Conservation (phyloP, 2,329 filamentous ascomycete species). For the Aspergillus neotritici region DNA sequence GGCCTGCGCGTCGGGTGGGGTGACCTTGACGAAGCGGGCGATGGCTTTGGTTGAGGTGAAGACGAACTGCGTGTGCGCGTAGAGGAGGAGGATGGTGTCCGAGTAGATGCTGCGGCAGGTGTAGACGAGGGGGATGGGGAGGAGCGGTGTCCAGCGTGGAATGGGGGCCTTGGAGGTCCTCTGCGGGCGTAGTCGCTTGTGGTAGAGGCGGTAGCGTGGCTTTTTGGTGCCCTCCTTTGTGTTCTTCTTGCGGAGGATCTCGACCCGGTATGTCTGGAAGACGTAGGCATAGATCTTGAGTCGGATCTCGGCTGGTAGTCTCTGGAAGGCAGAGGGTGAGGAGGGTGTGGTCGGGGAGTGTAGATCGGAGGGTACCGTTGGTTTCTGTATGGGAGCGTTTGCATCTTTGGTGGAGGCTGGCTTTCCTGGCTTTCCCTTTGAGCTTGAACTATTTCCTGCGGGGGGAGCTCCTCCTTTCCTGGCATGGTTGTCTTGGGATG, state of each 20-base stretch:
- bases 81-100: conserved; percentile 63
- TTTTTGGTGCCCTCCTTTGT: conserved; percentile 57
- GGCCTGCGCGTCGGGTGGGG: conserved; percentile 53
- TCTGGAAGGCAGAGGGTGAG: conserved; percentile 56
- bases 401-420: too few relatives aligned
- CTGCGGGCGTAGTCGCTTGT: conserved; percentile 18
- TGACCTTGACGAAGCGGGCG: conserved; percentile 27
- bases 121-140: conserved; percentile 51
- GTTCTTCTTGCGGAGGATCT: conserved; percentile 28
- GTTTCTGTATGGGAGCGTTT: too few relatives aligned
- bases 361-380: too few relatives aligned
- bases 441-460: too few relatives aligned
- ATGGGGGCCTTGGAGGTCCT: too few relatives aligned
- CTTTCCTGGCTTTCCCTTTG: too few relatives aligned
- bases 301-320: conserved; percentile 64
- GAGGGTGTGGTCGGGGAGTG: too few relatives aligned
- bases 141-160: too few relatives aligned
- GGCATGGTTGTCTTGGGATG: too few relatives aligned
- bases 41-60: conserved; percentile 14
- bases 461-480: background rate
- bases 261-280: conserved; percentile 40
- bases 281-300: conserved; percentile 62
- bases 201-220: conserved; percentile 56
- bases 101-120: conserved; percentile 56
- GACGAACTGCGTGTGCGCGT: conserved; percentile 33